Base-by-base conservation (phyloP, 2,329 filamentous ascomycete genomes). In the Purpureocillium lavendulum region DNA sequence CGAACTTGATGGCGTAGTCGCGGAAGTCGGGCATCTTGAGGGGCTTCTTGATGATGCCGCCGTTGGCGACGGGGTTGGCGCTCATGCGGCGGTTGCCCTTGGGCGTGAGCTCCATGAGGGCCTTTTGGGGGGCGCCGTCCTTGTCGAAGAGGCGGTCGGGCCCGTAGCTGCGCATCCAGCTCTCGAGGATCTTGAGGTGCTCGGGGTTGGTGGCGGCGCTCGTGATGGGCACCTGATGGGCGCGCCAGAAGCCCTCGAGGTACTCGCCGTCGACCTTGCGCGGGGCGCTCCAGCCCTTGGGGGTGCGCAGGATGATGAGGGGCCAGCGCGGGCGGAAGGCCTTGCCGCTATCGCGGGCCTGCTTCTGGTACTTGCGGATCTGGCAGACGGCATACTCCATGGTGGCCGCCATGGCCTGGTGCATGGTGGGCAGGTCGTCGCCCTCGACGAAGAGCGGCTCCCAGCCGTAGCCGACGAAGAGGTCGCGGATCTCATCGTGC, bases 371-470 rank as follows among this genome's bases (percentile, higher is more conserved):
- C 43, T 71, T 68, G 40, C 65, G 69, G 54, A 89, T 89, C 54
- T 87, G 79, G 13, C 69, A 58, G 14, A 89, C 76, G 52, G 81
- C 86, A 48, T 77, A 71, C 57, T 89, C 84, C 21, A 89, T 64
- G 0, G 84, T 88, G 33, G 75, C 75, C 11, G 84, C 83, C 84
- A 88, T 88, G 41, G 83, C 84, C 58, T 88, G 84, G 54, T 88
- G 82, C 84, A 89, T 88, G 34, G 72, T 75, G 28, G 83, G 73
- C 21, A 83, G 54, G 39, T 89, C 83, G 46, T 78, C 77, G 36
- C 84, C 84, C 54, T 88, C 83, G 35, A 89, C 84, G 50, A 88
- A 87, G 60, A 87, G 87, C 8, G 84, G 84, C 36, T 79, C 75
- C 79, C 82, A 89, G 48, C 84, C 84, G 52, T 87, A 88, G 24